Conservation (phyloP, 106 monocot genomes). For the Phalaenopsis equestris region DNA sequence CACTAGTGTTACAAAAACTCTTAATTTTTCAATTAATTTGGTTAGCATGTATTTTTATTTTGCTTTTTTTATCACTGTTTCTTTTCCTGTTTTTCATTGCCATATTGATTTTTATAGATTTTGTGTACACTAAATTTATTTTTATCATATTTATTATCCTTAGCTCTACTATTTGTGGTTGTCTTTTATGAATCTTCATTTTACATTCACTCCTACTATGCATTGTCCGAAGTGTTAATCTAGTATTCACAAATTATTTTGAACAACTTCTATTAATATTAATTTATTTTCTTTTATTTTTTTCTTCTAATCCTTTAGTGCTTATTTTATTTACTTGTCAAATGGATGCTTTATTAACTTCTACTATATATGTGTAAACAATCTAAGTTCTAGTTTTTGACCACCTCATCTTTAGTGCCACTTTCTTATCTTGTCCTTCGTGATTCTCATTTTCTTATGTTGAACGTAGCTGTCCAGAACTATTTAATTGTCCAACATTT, state of each 20-base stretch:
- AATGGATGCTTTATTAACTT: background rate
- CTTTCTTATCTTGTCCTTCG: background rate
- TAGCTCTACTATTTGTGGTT: background rate
- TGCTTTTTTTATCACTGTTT: background rate
- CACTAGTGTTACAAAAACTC: background rate
- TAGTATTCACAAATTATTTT: background rate
- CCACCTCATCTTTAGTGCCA: background rate
- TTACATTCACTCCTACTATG: background rate
- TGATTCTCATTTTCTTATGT: background rate
- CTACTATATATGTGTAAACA: background rate
- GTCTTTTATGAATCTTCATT: background rate
- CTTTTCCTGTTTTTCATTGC: background rate
- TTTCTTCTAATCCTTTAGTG: background rate
- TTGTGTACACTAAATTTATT: background rate
- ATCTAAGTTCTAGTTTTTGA: background rate
- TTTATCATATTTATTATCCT: background rate
- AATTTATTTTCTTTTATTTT: background rate
- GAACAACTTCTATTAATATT: background rate
- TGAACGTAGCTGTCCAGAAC: background rate
- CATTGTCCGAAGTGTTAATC: background rate
- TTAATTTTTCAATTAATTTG: background rate
- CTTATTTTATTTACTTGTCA: background rate
- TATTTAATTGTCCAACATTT: background rate
- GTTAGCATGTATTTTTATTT: background rate
- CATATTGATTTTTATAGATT: background rate